A percentile compares a stretch with the other conserved stretches of the same genome.
These are phyloP conservation scores for Amanita brunnescens DNA, from an alignment of 768 basidiomycete species.

Conservation along the genomic window DNA sequence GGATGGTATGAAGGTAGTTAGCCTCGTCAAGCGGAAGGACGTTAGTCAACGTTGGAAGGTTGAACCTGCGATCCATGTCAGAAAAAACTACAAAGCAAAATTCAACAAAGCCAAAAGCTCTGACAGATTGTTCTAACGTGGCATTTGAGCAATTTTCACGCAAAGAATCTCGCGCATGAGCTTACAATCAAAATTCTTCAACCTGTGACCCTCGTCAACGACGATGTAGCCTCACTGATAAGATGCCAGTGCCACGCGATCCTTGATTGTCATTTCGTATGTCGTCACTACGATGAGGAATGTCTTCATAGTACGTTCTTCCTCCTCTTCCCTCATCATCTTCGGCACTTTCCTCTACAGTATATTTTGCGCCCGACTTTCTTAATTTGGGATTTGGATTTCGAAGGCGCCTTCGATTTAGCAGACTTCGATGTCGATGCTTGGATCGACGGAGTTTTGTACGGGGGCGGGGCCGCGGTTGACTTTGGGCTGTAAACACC, in stretches of 20 bases:
- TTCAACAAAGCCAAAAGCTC: conserved; percentile 95
- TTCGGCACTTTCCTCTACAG: conserved; percentile 15
- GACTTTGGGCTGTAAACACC: conserved; percentile 25
- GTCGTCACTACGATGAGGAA: conserved; percentile 88
- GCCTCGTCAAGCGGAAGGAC: conserved; percentile 60
- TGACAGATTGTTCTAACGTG: conserved; percentile 83
- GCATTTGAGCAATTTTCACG: too few species aligned
- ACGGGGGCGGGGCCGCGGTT: conserved; percentile 42
- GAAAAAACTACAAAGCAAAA: conserved; percentile 72
- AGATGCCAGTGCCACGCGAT: conserved; percentile 49
- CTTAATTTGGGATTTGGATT: conserved; percentile 7
- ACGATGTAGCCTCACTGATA: conserved; percentile 89
- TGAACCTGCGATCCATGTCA: conserved; percentile 43
- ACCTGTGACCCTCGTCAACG: conserved; percentile 90
- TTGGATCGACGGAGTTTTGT: conserved; percentile 4
- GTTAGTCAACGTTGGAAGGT: conserved; percentile 55
- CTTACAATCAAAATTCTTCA: conserved; percentile 92
- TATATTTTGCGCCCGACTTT: conserved; percentile 5
- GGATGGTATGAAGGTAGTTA: conserved; percentile 74
- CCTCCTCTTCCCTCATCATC: conserved; percentile 10
- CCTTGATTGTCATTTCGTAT: conserved; percentile 87
- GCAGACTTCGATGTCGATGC: background rate
- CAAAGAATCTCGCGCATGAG: conserved; percentile 76
- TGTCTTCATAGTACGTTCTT: conserved; percentile 13
- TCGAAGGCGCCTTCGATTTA: conserved; percentile 4